phyloP scores from a whole-genome alignment of 345 rosid genomes.

The Bruguiera gymnorhiza region DNA sequence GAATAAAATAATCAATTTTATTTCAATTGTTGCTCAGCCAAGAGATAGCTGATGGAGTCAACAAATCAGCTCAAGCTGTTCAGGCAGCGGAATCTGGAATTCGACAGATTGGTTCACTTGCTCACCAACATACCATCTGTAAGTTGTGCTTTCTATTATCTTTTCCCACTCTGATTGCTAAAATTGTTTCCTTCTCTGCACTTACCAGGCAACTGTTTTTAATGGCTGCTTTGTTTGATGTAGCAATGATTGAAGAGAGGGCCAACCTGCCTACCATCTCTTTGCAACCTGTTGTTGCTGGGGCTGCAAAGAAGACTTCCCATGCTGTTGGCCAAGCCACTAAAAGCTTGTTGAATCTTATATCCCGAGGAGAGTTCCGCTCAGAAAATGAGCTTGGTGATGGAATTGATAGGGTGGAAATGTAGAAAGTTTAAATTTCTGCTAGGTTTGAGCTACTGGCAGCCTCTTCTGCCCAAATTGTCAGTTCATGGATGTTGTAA shows the following conservation, averaged over 20 bases:
- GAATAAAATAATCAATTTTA: neutral
- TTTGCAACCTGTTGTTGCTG: slow-evolving; percentile 66
- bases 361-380: slow-evolving; percentile 48
- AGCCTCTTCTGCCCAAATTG: neutral
- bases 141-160: slow-evolving; percentile 19
- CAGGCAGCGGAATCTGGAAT: slow-evolving; percentile 91
- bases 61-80: slow-evolving; percentile 86
- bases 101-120: slow-evolving; percentile 68
- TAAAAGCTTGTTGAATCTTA: slow-evolving; percentile 57
- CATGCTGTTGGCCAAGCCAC: slow-evolving; percentile 76
- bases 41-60: slow-evolving; percentile 80
- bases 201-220: slow-evolving; percentile 10
- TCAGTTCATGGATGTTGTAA: neutral
- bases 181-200: neutral
- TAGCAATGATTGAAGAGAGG: slow-evolving; percentile 91
- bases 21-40: slow-evolving; percentile 46
- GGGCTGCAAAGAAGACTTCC: slow-evolving; percentile 82
- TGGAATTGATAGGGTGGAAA: slow-evolving; percentile 39
- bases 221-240: slow-evolving; percentile 14
- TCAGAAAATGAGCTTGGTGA: slow-evolving; percentile 28
- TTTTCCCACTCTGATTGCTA: neutral
- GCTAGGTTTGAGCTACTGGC: neutral
- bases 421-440: slow-evolving; percentile 15
- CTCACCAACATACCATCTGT: slow-evolving; percentile 83
- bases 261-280: slow-evolving; percentile 81